A percentile compares a stretch with the other conserved stretches of the same genome.
These are phyloP conservation scores for Umbelopsis sp. DNA, from an alignment of 192 early-diverging fungal genomes.

Conservation along the genomic window DNA sequence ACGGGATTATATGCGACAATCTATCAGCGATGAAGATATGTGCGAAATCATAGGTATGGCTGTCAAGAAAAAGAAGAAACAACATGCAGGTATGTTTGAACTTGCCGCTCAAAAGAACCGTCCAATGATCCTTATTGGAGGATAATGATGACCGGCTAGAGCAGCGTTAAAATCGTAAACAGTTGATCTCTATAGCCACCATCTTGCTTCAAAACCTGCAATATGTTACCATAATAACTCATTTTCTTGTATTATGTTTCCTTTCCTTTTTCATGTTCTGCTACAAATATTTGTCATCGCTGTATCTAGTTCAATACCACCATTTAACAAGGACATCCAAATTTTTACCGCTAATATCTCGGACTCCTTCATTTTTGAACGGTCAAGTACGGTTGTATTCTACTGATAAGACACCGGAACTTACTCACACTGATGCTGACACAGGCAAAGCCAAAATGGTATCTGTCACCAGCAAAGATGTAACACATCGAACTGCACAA, in stretches of 20 bases:
- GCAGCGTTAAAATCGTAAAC: background rate
- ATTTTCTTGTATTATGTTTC: conserved; percentile 3
- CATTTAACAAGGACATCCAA: background rate
- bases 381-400: background rate
- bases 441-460: conserved; percentile 88
- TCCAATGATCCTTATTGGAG: conserved; percentile 96
- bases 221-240: background rate
- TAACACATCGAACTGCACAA: conserved; percentile 70
- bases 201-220: background rate
- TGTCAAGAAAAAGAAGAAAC: conserved; percentile 86
- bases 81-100: conserved; percentile 92
- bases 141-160: conserved; percentile 47
- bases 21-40: conserved; percentile 65
- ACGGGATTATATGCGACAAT: conserved; percentile 74
- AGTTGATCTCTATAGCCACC: background rate
- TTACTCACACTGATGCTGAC: conserved; percentile 78
- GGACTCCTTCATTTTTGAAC: background rate
- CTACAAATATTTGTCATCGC: background rate
- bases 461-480: conserved; percentile 71
- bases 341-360: background rate
- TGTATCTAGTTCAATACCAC: background rate
- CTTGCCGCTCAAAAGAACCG: conserved; percentile 83
- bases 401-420: conserved; percentile 14
- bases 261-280: conserved; percentile 1
- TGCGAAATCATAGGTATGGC: conserved; percentile 73